phyloP scores from a whole-genome alignment of 441 rosid genomes.

The Euphorbia schlechtendalii region DNA sequence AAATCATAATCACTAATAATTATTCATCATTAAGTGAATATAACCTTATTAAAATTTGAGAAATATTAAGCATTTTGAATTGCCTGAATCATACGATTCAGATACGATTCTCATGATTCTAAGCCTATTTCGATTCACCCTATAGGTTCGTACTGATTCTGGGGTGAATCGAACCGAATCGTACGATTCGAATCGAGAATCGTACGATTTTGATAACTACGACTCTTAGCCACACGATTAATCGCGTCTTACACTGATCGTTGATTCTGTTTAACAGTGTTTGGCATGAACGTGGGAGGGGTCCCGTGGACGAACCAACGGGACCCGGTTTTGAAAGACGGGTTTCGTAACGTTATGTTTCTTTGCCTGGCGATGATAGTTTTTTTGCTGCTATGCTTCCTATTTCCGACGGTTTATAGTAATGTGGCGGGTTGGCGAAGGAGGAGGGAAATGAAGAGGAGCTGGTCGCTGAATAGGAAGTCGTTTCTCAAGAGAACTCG shows the following conservation, averaged over 20 bases:
- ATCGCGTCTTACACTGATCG: neutral
- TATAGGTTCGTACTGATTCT: no score
- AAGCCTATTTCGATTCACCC: no score
- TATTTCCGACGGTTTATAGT: constrained; percentile 51
- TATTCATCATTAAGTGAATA: no score
- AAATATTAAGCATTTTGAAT: no score
- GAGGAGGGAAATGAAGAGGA: constrained; percentile 41
- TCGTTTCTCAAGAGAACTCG: constrained; percentile 54
- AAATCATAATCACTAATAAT: no score
- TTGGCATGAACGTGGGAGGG: constrained; percentile 98
- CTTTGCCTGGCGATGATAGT: constrained; percentile 53
- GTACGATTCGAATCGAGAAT: no score
- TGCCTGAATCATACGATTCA: no score
- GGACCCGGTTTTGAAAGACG: constrained; percentile 46
- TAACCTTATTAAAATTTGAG: no score
- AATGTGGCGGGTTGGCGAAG: constrained; percentile 47
- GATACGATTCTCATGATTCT: no score
- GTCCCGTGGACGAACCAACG: constrained; percentile 91
- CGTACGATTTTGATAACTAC: no score
- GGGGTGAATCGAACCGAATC: no score
- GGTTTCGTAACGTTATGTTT: constrained; percentile 82
- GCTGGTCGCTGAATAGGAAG: constrained; percentile 70
- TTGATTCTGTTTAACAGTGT: constrained; percentile 38
- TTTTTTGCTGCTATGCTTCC: constrained; percentile 55
- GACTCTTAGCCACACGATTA: neutral